These are phyloP conservation scores for Reticulascus tulasneorum DNA, from an alignment of 2,329 filamentous ascomycete species.

Conservation along the genomic window DNA sequence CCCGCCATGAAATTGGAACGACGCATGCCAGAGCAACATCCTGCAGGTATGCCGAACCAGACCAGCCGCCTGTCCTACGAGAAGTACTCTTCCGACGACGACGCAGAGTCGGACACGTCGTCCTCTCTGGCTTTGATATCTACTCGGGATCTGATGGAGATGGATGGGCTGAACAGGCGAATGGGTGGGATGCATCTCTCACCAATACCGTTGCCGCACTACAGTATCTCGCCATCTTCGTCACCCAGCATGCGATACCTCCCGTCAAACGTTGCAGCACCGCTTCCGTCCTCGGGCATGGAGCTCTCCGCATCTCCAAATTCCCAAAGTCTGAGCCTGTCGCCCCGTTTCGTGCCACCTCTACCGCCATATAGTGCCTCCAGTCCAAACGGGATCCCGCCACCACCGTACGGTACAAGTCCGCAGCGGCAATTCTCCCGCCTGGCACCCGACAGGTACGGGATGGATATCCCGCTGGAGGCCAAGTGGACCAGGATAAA, in stretches of 20 bases:
- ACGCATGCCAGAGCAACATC: constrained; percentile 26
- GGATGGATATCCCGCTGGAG: constrained; percentile 51
- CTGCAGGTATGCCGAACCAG: constrained; percentile 5
- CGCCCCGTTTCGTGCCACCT: constrained; percentile 36
- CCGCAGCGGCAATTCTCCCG: constrained; percentile 24
- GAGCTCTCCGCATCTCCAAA: constrained; percentile 30
- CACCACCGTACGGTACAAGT: constrained; percentile 10
- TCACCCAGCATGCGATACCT: constrained; percentile 28
- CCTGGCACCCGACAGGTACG: constrained; percentile 54
- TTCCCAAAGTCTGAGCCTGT: constrained; percentile 26
- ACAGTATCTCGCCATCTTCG: constrained; percentile 32
- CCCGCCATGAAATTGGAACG: constrained; percentile 34
- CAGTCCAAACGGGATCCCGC: constrained; percentile 9
- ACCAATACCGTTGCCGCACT: constrained; percentile 25
- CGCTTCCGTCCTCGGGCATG: constrained; percentile 16
- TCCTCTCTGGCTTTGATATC: constrained; percentile 46
- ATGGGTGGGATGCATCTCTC: constrained; percentile 39
- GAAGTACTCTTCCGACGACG: constrained; percentile 32
- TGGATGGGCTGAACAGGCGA: constrained; percentile 37
- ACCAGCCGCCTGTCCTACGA: constrained; percentile 28
- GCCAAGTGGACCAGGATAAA: constrained; percentile 58
- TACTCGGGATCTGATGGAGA: constrained; percentile 48
- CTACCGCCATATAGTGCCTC: constrained; percentile 22
- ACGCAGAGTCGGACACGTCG: constrained; percentile 24
- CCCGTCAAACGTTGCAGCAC: constrained; percentile 26